Conservation (phyloP, 177 flowering plant species). For the Vitis hybrid region DNA sequence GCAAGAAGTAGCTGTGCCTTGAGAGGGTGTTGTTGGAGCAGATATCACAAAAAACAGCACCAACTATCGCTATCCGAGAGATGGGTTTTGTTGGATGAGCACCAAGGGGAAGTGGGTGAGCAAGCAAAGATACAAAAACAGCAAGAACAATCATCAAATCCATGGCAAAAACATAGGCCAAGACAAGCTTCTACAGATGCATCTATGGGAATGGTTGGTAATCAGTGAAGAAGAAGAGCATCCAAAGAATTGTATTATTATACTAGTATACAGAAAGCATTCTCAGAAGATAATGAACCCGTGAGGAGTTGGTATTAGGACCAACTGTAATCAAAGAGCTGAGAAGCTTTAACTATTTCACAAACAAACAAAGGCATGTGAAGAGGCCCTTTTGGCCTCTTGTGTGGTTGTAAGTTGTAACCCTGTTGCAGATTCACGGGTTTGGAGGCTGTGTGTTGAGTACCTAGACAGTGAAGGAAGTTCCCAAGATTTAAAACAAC, state of each 20-base stretch:
- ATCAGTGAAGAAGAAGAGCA: neutral
- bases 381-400: conserved; percentile 38
- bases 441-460: too few relatives aligned
- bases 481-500: too few relatives aligned
- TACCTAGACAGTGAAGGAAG: too few relatives aligned
- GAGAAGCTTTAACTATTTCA: conserved; percentile 21
- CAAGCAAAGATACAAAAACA: conserved; percentile 19
- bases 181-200: conserved; percentile 18
- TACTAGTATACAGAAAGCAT: neutral
- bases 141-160: conserved; percentile 25
- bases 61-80: conserved; percentile 56
- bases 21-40: conserved; percentile 70
- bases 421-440: neutral
- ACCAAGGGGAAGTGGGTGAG: conserved; percentile 7
- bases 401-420: conserved; percentile 8
- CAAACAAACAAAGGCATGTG: conserved; percentile 65
- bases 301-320: conserved; percentile 37
- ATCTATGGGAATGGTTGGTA: neutral
- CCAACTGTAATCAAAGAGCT: conserved; percentile 25
- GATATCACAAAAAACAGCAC: conserved; percentile 69
- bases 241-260: conserved; percentile 1
- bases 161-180: conserved; percentile 26
- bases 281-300: conserved; percentile 22
- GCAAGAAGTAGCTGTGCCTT: conserved; percentile 72
- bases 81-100: conserved; percentile 18